Evolutionary conservation across 2,329 filamentous ascomycete genomes (phyloP), one percentile per base, ranked within the genome.

Genomic region (Byssothecium circinans): DNA sequence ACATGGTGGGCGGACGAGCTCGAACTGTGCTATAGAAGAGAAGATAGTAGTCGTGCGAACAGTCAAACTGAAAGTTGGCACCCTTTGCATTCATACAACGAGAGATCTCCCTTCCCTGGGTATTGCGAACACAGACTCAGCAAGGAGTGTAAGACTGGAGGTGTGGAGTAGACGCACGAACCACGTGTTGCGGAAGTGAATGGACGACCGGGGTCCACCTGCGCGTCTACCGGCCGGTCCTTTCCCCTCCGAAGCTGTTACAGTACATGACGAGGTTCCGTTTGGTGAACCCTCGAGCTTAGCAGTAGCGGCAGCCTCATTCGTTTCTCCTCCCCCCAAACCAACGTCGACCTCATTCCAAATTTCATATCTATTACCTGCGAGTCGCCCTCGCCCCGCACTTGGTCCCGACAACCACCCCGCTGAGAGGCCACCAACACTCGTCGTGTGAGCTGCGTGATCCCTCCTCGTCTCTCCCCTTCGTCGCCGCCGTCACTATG

Each of bases 401-500:
- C 7, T 32, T 12, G 29, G 10, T 14, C 29, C 12, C 10, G 5
- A 32, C 29, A 27, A 11, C 29, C 4, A 32, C 29, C 29, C 10
- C 29, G 8, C 29, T 12, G 10, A 5, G 10, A 32, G 14, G 4
- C 14, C 12, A 32, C 29, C 11, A 7, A 12, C 29, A 4, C 29
- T 8, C 29, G 12, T 12, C 14, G 4, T 12, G 10, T 8, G 29
- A 32, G 12, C 29, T 32, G 10, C 29, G 29, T 32, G 23, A 8
- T 14, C 29, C 29, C 29, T 32, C 5, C 29, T 5, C 18, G 18
- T 37, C 10, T 22, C 17, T 12, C 19, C 11, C 8, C 18, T 20
- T 14, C 18, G 18, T 15, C 18, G 10, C 35, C 35, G 18, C 35
- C 35, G 35, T n/a, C 49, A 52, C 29, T 45, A 89, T 89, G 86